phyloP scores from a whole-genome alignment of 768 basidiomycete species.

The Neoboletus magnificus region DNA sequence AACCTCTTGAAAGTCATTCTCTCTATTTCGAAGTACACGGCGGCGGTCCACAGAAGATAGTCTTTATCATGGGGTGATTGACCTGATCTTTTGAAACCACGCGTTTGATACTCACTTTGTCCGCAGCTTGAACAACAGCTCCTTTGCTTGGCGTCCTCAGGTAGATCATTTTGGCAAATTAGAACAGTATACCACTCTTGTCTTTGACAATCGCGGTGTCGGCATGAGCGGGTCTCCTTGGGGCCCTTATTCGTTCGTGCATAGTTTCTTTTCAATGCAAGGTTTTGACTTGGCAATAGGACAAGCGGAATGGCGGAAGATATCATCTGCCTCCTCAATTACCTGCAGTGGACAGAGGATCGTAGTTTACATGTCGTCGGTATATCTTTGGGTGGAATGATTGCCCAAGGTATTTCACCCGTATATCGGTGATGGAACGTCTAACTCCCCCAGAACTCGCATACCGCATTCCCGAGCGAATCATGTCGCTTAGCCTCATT shows the following conservation, averaged over 20 bases:
- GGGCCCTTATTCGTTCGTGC: constrained; percentile 73
- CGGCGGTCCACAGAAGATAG: constrained; percentile 55
- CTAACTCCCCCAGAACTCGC: constrained; percentile 54
- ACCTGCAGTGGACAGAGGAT: constrained; percentile 65
- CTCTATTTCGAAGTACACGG: constrained; percentile 83
- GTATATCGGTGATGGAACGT: neutral
- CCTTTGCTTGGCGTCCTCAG: constrained; percentile 62
- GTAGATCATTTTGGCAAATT: constrained; percentile 60
- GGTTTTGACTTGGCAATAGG: constrained; percentile 33
- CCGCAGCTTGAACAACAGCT: constrained; percentile 55
- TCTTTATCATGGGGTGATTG: constrained; percentile 73
- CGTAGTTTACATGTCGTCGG: constrained; percentile 70
- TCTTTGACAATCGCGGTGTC: constrained; percentile 84
- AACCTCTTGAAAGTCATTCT: constrained; percentile 61
- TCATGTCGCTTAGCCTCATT: constrained; percentile 59
- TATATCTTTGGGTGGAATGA: constrained; percentile 80
- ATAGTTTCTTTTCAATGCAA: neutral
- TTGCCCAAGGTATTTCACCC: constrained; percentile 57
- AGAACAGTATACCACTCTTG: constrained; percentile 56
- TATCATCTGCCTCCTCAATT: constrained; percentile 59
- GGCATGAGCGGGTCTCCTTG: constrained; percentile 68
- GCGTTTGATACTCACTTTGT: constrained; percentile 3
- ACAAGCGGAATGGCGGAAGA: constrained; percentile 81
- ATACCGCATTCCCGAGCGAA: constrained; percentile 58
- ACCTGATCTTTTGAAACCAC: neutral